Conservation (phyloP, 441 rosid genomes). For the Corymbia citriodora region DNA sequence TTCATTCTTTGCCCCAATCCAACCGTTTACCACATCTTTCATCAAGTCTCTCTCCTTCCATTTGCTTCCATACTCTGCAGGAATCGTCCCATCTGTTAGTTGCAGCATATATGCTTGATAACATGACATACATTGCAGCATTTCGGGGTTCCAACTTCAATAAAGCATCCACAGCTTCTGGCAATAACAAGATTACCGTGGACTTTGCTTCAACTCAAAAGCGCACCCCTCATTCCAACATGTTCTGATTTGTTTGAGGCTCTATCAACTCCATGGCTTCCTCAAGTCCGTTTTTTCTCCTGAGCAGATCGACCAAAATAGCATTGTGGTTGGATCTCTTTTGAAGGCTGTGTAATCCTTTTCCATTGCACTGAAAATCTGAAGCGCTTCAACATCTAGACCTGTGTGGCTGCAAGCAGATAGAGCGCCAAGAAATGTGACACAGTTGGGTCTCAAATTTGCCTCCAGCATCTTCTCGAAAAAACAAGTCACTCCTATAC, state of each 20-base stretch:
- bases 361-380: slow-evolving; percentile 28
- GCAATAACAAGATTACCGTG: slow-evolving; percentile 33
- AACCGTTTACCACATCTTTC: slow-evolving; percentile 36
- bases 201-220: slow-evolving; percentile 35
- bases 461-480: slow-evolving; percentile 12
- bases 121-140: slow-evolving; percentile 42
- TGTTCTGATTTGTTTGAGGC: slow-evolving; percentile 23
- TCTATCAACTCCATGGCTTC: slow-evolving; percentile 34
- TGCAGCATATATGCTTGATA: slow-evolving; percentile 37
- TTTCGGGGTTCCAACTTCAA: slow-evolving; percentile 40
- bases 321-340: slow-evolving; percentile 39
- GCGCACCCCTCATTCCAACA: slow-evolving; percentile 45
- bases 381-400: slow-evolving; percentile 32
- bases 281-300: slow-evolving; percentile 36
- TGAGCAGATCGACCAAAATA: slow-evolving; percentile 39
- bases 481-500: slow-evolving; percentile 9
- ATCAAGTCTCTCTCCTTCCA: slow-evolving; percentile 30
- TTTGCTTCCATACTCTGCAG: slow-evolving; percentile 24
- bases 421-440: slow-evolving; percentile 30
- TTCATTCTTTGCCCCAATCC: slow-evolving; percentile 38
- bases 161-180: slow-evolving; percentile 29
- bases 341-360: slow-evolving; percentile 13
- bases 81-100: slow-evolving; percentile 41
- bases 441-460: slow-evolving; percentile 27
- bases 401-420: slow-evolving; percentile 47